Conservation (phyloP, 129 eudicot genomes). For the Arctium lappa region DNA sequence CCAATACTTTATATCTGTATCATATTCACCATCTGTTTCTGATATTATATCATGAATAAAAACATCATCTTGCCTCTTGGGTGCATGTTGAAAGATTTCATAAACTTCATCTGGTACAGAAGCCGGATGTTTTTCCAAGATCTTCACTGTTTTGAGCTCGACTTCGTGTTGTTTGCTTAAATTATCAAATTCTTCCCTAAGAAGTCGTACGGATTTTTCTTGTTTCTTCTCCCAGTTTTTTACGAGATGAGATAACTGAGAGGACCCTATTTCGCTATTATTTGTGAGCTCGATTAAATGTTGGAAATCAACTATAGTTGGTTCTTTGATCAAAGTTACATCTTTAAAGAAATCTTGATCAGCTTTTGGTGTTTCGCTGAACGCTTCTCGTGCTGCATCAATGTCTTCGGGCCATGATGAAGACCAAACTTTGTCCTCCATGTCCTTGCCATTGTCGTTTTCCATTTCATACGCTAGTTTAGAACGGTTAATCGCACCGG, state of each 20-base stretch:
- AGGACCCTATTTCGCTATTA: slow-evolving; percentile 62
- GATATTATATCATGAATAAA: slow-evolving; percentile 37
- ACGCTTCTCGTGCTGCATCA: slow-evolving; percentile 54
- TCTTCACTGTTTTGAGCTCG: slow-evolving; percentile 67
- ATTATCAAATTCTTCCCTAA: slow-evolving; percentile 67
- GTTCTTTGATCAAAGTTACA: slow-evolving; percentile 43
- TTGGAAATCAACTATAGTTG: slow-evolving; percentile 46
- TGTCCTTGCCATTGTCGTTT: slow-evolving; percentile 39
- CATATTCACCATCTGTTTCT: slow-evolving; percentile 57
- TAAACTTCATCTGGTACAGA: slow-evolving; percentile 21
- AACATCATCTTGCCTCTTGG: slow-evolving; percentile 40
- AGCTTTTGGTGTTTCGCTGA: slow-evolving; percentile 46
- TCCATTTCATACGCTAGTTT: slow-evolving; percentile 23
- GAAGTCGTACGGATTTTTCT: slow-evolving; percentile 57
- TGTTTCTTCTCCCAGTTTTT: slow-evolving; percentile 71
- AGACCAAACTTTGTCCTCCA: slow-evolving; percentile 55
- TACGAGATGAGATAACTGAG: slow-evolving; percentile 58
- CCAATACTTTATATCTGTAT: slow-evolving; percentile 48
- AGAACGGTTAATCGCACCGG: slow-evolving; percentile 20
- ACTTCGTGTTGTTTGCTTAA: slow-evolving; percentile 61
- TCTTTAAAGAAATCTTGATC: slow-evolving; percentile 60
- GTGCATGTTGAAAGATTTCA: slow-evolving; percentile 43
- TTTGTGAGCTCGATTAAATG: slow-evolving; percentile 53
- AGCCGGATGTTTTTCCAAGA: slow-evolving; percentile 54
- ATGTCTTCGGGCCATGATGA: slow-evolving; percentile 80